Conservation (phyloP, 495 filamentous ascomycete genomes). For the Lasiosphaeriaceae sp. region DNA sequence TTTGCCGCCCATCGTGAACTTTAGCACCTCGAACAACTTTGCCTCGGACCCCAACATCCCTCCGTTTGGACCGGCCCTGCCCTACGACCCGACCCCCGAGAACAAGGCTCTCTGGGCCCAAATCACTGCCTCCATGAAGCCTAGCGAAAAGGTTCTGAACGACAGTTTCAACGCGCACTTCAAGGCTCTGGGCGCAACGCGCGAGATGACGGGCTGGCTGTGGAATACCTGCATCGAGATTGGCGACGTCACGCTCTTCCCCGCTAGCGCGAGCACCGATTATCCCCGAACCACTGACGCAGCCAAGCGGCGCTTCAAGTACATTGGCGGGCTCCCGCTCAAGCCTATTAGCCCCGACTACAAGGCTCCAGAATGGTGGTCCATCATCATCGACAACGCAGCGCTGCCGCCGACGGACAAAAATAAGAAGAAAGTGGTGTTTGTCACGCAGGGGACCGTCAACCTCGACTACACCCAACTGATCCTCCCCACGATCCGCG, state of each 20-base stretch:
- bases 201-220: not conserved
- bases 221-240: constrained; percentile 19
- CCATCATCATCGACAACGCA: not conserved
- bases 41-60: constrained; percentile 19
- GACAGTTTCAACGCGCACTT: not conserved
- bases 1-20: constrained; percentile 14
- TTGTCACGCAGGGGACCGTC: constrained; percentile 37
- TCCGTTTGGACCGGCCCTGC: constrained; percentile 25
- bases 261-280: constrained; percentile 22
- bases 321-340: constrained; percentile 17
- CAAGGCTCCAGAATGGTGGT: constrained; percentile 24
- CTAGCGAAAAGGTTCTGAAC: too few species aligned
- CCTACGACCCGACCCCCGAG: constrained; percentile 2
- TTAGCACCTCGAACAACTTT: constrained; percentile 13
- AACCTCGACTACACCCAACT: constrained; percentile 26
- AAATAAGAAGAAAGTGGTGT: constrained; percentile 23
- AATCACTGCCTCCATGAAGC: too few species aligned
- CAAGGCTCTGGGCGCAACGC: constrained; percentile 6
- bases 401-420: constrained; percentile 8
- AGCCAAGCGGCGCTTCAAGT: not conserved
- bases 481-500: constrained; percentile 19
- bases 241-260: constrained; percentile 34
- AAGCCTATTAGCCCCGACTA: constrained; percentile 6
- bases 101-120: too few species aligned
- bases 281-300: not conserved